Evolutionary conservation across 106 monocot species (phyloP).

Genomic region (Phalaenopsis equestris): DNA sequence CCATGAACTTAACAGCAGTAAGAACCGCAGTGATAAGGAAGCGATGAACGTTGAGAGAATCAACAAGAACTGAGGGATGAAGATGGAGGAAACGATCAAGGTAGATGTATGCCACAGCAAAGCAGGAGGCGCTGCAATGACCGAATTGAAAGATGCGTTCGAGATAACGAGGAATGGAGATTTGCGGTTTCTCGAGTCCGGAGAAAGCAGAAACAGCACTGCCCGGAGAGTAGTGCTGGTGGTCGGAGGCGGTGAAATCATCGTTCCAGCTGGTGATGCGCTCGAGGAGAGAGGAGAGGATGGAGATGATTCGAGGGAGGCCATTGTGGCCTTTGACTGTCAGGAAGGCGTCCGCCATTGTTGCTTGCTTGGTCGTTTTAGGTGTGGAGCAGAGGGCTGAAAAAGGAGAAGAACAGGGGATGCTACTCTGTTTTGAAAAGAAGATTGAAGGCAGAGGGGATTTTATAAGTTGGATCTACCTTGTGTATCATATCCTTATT

Average conservation of each 20-base stretch:
- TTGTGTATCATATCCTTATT: too few species aligned
- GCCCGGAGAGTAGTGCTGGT: neutral
- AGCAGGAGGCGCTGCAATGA: slow-evolving; percentile 44
- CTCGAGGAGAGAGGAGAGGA: slow-evolving; percentile 35
- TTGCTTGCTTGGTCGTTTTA: neutral
- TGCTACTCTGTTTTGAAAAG: neutral
- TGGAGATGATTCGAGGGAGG: slow-evolving; percentile 21
- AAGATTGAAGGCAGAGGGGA: neutral
- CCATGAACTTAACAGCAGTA: slow-evolving; percentile 51
- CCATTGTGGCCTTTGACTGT: neutral
- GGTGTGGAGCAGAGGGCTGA: neutral
- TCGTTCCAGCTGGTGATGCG: slow-evolving; percentile 32
- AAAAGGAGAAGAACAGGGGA: neutral
- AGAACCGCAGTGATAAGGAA: slow-evolving; percentile 49
- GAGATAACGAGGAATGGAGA: slow-evolving; percentile 29
- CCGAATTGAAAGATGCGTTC: slow-evolving; percentile 36
- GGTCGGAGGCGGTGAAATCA: neutral
- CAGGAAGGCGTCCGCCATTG: slow-evolving; percentile 13
- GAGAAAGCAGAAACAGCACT: slow-evolving; percentile 22
- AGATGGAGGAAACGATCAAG: slow-evolving; percentile 30
- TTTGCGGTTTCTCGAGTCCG: slow-evolving; percentile 24
- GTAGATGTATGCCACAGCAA: slow-evolving; percentile 45
- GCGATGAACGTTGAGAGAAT: slow-evolving; percentile 47
- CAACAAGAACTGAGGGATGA: slow-evolving; percentile 14
- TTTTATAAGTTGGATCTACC: too few species aligned